Evolutionary conservation across 1,284 basidiomycete genomes (phyloP).

Genomic region (Rhodotorula sp.): DNA sequence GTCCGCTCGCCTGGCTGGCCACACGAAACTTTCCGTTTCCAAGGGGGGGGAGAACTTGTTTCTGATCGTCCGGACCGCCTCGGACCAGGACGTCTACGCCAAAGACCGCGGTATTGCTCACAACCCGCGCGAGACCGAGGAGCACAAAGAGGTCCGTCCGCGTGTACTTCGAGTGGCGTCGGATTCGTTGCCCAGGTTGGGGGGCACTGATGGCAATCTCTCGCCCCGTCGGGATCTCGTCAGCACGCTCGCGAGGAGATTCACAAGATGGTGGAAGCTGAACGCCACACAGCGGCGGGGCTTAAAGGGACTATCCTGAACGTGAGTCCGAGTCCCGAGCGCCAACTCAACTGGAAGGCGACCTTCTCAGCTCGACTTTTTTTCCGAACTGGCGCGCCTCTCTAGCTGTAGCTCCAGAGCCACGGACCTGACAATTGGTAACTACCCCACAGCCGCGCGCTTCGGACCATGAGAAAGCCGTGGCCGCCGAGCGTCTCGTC

Average conservation of each 20-base stretch:
- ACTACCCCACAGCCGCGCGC: not conserved
- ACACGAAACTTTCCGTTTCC: no score
- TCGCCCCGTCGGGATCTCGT: not conserved
- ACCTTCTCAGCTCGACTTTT: not conserved
- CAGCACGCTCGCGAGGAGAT: constrained; percentile 2
- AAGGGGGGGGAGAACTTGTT: not conserved
- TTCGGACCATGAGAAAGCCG: not conserved
- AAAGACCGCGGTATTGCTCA: not conserved
- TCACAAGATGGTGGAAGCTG: constrained; percentile 3
- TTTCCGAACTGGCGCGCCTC: not conserved
- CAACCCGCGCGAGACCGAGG: constrained; percentile 2
- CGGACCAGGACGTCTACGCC: not conserved
- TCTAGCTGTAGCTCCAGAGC: no score
- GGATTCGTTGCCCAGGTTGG: no score
- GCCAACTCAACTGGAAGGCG: not conserved
- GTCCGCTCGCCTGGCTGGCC: no score
- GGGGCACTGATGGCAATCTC: not conserved
- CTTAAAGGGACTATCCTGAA: constrained; percentile 4
- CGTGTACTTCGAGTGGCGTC: no score
- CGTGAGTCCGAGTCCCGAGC: not conserved
- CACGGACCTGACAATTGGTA: not conserved
- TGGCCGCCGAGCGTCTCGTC: not conserved
- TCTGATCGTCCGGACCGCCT: not conserved
- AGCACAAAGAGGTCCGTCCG: constrained; percentile 13
- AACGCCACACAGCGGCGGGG: constrained; percentile 1